Evolutionary conservation across 306 rosid species (phyloP).

Genomic region (Vigna angularis): DNA sequence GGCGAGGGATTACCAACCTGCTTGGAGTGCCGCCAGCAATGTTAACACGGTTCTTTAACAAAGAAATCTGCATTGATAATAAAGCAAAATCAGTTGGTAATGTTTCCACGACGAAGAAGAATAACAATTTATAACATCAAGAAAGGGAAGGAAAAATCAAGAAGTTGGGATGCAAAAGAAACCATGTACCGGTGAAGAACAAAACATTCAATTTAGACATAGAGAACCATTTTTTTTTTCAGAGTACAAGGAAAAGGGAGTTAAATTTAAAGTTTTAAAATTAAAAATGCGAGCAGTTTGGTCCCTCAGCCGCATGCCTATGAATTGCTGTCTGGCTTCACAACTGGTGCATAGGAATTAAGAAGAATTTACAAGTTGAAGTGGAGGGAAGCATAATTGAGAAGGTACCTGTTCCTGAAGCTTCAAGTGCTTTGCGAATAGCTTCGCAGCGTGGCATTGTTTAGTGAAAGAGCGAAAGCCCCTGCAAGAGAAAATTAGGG

Average conservation of each 20-base stretch:
- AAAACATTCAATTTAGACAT: not conserved
- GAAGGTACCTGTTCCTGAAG: constrained; percentile 74
- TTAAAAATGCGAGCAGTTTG: no score
- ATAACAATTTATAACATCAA: not conserved
- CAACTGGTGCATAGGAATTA: no score
- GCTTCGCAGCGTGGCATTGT: constrained; percentile 75
- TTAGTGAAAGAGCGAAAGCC: constrained; percentile 73
- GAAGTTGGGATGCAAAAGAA: not conserved
- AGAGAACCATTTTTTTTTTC: no score
- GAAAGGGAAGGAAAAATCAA: not conserved
- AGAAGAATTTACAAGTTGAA: not conserved
- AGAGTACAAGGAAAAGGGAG: not conserved
- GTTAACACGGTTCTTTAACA: constrained; percentile 84
- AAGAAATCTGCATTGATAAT: constrained; percentile 61
- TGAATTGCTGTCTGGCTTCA: no score
- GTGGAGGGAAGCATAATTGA: no score
- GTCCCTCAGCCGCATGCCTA: not conserved
- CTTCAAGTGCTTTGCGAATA: constrained; percentile 94
- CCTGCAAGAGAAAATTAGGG: constrained; percentile 45
- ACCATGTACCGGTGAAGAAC: not conserved
- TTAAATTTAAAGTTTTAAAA: not conserved
- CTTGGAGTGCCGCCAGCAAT: constrained; percentile 96
- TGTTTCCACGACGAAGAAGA: not conserved
- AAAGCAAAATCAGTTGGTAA: constrained; percentile 20
- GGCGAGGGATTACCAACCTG: constrained; percentile 60